Base-by-base conservation (phyloP, 2,329 filamentous ascomycete species). In the Cladosporium halotolerans region DNA sequence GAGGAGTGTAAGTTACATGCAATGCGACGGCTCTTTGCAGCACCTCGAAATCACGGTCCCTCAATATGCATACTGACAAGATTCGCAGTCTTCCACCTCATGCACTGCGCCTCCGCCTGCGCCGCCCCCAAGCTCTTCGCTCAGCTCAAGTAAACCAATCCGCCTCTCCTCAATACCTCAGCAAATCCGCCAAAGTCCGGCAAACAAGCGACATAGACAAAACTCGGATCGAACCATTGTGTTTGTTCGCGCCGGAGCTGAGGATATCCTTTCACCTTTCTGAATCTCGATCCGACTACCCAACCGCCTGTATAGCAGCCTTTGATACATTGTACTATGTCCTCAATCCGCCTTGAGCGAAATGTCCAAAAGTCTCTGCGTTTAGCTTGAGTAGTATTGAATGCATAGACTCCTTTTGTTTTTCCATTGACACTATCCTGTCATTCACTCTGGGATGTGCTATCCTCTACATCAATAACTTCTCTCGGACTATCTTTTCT, bases 61-160 rank as follows among this genome's bases (percentile, higher is more conserved):
- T n/a, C 28, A 18, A 7, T 19, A 28, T 14, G 9, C 3, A 8
- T 53, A 53, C 50, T 53, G 43, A 53, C 50, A 32, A 32, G 14
- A n/a, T 6, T 11, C 11, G 42, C 65, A 96, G 92, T 96, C 81
- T 99, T 99, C 87, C 92, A 99, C 77, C 88, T 99, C 66, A 85
- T 88, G 66, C 93, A 97, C 81, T 99, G 93, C 79, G 89, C 92
- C 60, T 88, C 83, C 67, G 79, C 86, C 71, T 99, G 93, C 73
- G 92, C 93, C 59, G 93, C 93, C 52, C 91, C 92, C 68, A 96
- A 96, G 85, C 86, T 99, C 68, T 99, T 89, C 83, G 82, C 85
- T 62, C 78, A 84, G 75, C 87, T 97, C 72, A 95, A 92, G 82
- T 97, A 95, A 60, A 67, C 53, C 13, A 16, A 36, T 4, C 18